Conservation (phyloP, 1,284 basidiomycete species). For the Fomes fomentarius region DNA sequence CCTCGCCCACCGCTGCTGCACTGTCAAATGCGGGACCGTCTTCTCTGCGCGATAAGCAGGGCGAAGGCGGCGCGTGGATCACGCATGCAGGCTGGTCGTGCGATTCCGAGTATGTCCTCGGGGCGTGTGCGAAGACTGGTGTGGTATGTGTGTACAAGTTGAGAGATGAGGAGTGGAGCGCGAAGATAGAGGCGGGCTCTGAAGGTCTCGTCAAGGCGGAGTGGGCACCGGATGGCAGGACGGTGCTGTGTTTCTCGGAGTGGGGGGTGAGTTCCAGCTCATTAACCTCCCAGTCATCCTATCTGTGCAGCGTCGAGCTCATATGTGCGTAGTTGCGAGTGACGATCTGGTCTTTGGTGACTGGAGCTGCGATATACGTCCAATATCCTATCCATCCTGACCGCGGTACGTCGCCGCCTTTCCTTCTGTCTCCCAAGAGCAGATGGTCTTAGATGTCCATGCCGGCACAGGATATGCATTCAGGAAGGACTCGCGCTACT, state of each 20-base stretch:
- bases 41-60: conserved; percentile 9
- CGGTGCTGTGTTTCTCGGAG: conserved; percentile 85
- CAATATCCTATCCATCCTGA: conserved; percentile 81
- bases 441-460: no score
- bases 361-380: conserved; percentile 72
- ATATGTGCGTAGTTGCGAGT: conserved; percentile 63
- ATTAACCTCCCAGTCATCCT: no score
- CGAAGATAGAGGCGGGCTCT: conserved; percentile 73
- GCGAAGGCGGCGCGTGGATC: conserved; percentile 43
- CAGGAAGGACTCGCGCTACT: conserved; percentile 78
- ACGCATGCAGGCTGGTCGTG: conserved; percentile 82
- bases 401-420: conserved; percentile 65
- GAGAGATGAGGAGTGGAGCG: conserved; percentile 74
- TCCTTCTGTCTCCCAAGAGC: no score
- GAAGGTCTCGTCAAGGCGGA: conserved; percentile 84
- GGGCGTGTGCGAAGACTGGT: conserved; percentile 66
- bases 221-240: conserved; percentile 83
- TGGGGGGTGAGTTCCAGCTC: conserved; percentile 70
- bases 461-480: conserved; percentile 84
- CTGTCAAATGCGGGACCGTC: conserved; percentile 25
- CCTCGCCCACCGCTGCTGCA: conserved; percentile 40
- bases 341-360: conserved; percentile 78
- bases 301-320: not conserved
- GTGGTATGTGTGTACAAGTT: conserved; percentile 75
- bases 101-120: conserved; percentile 82